Evolutionary conservation across 1,284 basidiomycete species (phyloP), one percentile per base, ranked within the genome.

Genomic region (Trichosporon sp.): DNA sequence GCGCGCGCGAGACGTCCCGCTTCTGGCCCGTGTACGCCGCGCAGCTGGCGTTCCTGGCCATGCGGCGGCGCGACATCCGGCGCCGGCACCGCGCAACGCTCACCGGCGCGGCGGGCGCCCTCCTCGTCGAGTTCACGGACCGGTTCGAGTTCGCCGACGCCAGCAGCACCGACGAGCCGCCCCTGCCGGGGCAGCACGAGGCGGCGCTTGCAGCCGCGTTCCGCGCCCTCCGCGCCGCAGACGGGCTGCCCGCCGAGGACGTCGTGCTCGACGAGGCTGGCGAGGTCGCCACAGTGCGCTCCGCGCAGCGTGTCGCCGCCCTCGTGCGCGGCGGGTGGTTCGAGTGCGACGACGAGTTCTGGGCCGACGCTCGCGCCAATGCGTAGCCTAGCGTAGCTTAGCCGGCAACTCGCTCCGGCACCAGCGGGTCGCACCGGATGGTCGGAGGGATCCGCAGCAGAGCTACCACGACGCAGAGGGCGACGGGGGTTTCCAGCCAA

Each of bases 341-440:
- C n/a, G 56, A 60, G 56, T 60, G 56, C 56, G 56, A 60, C 29
- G 56, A 60, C 3, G 56, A 60, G 56, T 60, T 60, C 29, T 60
- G 56, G 56, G 56, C 15, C 29, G 56, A 60, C 31, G 56, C 56
- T n/a, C n/a, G n/a, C n/a, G n/a, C n/a, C n/a, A n/a, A n/a, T n/a
- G n/a, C n/a, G n/a, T n/a, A n/a, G n/a, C n/a, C n/a, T n/a, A n/a
- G n/a, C n/a, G n/a, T n/a, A n/a, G n/a, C n/a, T n/a, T n/a, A n/a
- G n/a, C n/a, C n/a, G n/a, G n/a, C n/a, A n/a, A n/a, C n/a, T n/a
- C n/a, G n/a, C n/a, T n/a, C n/a, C n/a, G n/a, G n/a, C n/a, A n/a
- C n/a, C n/a, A n/a, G n/a, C n/a, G n/a, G n/a, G n/a, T n/a, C n/a
- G n/a, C n/a, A n/a, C n/a, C n/a, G n/a, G n/a, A n/a, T n/a, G n/a